A percentile compares a stretch with the other conserved stretches of the same genome.
phyloP scores from a whole-genome alignment of 495 filamentous ascomycete genomes.

The Talaromyces stipitatus region DNA sequence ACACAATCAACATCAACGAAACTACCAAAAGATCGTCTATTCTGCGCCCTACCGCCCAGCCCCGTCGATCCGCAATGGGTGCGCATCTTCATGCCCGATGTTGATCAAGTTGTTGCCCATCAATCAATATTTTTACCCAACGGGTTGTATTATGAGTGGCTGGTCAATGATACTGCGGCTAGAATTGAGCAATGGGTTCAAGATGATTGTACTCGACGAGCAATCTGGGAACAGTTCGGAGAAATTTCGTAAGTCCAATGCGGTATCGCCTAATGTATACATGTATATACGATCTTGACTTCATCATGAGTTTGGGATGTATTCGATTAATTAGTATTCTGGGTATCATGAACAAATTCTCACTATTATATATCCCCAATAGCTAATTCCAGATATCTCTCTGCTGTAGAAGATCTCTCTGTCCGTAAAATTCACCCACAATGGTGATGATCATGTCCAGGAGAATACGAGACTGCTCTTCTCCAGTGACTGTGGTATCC shows the following conservation, averaged over 20 bases:
- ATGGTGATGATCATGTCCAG: slow-evolving; percentile 91
- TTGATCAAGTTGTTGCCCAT: slow-evolving; percentile 82
- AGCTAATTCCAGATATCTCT: slow-evolving; percentile 40
- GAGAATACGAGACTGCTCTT: slow-evolving; percentile 37
- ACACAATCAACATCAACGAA: slow-evolving; percentile 15
- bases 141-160: slow-evolving; percentile 57
- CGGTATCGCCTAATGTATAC: background rate
- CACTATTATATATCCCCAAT: background rate
- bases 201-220: slow-evolving; percentile 29
- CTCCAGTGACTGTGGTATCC: background rate
- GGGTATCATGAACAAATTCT: background rate
- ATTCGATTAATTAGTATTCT: background rate
- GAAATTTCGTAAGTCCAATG: background rate
- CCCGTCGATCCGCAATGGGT: slow-evolving; percentile 60
- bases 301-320: background rate
- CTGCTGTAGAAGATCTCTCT: slow-evolving; percentile 74
- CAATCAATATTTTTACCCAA: slow-evolving; percentile 69
- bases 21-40: slow-evolving; percentile 55
- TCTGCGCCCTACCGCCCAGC: slow-evolving; percentile 61
- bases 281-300: background rate
- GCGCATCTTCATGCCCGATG: slow-evolving; percentile 67
- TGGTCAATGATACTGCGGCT: slow-evolving; percentile 67
- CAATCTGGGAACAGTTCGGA: slow-evolving; percentile 8
- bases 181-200: slow-evolving; percentile 68
- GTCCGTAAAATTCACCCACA: slow-evolving; percentile 83